Evolutionary conservation across 352 stramenopile genomes (phyloP).

Genomic region (Globisporangium ultimum): DNA sequence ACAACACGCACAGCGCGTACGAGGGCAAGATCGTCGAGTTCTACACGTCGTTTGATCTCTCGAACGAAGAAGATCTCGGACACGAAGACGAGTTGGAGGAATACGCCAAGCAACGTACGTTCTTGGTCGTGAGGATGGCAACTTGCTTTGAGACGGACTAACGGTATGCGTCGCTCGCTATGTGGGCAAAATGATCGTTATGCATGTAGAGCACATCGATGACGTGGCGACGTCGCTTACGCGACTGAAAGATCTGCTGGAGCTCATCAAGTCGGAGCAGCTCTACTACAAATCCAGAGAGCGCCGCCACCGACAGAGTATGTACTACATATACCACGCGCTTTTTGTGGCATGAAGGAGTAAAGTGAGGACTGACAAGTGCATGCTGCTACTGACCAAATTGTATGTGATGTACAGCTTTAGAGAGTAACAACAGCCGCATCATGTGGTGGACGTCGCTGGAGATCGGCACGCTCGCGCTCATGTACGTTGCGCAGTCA

Average conservation of each 20-base stretch:
- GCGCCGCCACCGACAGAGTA: conserved; percentile 73
- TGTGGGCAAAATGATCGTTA: neutral
- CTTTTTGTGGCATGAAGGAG: conserved; percentile 2
- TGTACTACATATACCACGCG: conserved; percentile 11
- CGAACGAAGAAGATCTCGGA: conserved; percentile 69
- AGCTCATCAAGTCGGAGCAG: conserved; percentile 76
- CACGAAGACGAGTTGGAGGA: conserved; percentile 73
- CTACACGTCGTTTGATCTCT: conserved; percentile 78
- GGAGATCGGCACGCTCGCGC: conserved; percentile 56
- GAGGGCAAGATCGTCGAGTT: conserved; percentile 72
- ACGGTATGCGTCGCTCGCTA: too few relatives aligned
- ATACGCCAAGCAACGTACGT: conserved; percentile 60
- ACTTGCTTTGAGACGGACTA: neutral
- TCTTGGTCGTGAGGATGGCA: conserved; percentile 1
- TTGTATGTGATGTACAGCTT: conserved; percentile 26
- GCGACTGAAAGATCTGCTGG: conserved; percentile 55
- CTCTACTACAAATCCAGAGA: conserved; percentile 72
- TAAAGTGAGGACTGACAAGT: neutral
- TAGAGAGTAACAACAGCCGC: conserved; percentile 75
- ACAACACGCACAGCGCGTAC: conserved; percentile 70
- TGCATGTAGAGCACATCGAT: conserved; percentile 57
- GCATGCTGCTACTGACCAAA: neutral
- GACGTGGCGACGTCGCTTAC: conserved; percentile 60
- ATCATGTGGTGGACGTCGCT: conserved; percentile 80
- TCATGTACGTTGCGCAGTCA: conserved; percentile 72